Evolutionary conservation across 768 basidiomycete species (phyloP).

Genomic region (Omphalotus guepiniiformis): DNA sequence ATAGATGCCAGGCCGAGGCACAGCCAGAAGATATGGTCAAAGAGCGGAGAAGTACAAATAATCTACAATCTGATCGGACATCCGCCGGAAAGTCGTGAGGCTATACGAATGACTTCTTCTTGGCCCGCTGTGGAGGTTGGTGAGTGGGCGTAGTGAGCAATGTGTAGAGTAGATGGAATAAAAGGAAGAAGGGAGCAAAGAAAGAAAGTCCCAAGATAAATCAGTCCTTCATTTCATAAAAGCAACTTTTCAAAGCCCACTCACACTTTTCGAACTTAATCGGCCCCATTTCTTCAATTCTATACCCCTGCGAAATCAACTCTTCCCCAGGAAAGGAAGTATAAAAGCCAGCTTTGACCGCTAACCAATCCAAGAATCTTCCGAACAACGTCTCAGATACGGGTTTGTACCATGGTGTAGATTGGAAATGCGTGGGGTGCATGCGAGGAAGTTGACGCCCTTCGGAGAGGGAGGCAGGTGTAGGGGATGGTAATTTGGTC

Average conservation of each 20-base stretch:
- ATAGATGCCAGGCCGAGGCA: too few species aligned
- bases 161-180: background rate
- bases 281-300: constrained; percentile 42
- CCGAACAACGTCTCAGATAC: constrained; percentile 23
- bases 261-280: constrained; percentile 31
- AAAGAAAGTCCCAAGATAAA: constrained; percentile 1
- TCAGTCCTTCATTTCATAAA: too few species aligned
- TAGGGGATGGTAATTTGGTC: background rate
- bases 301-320: constrained; percentile 36
- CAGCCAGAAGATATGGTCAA: too few species aligned
- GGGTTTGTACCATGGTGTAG: constrained; percentile 46
- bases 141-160: too few species aligned
- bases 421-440: constrained; percentile 21
- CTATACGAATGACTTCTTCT: constrained; percentile 36
- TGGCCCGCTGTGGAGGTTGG: constrained; percentile 29
- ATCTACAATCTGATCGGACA: constrained; percentile 42
- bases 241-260: too few species aligned
- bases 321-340: constrained; percentile 35
- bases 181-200: background rate
- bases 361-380: constrained; percentile 24
- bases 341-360: constrained; percentile 30
- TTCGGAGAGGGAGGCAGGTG: background rate
- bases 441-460: background rate
- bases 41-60: too few species aligned
- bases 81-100: constrained; percentile 36